Percentiles rank a stretch among this genome's conserved stretches.
phyloP scores from a whole-genome alignment of 345 rosid species.

The Cardamine chenopodiifolia region DNA sequence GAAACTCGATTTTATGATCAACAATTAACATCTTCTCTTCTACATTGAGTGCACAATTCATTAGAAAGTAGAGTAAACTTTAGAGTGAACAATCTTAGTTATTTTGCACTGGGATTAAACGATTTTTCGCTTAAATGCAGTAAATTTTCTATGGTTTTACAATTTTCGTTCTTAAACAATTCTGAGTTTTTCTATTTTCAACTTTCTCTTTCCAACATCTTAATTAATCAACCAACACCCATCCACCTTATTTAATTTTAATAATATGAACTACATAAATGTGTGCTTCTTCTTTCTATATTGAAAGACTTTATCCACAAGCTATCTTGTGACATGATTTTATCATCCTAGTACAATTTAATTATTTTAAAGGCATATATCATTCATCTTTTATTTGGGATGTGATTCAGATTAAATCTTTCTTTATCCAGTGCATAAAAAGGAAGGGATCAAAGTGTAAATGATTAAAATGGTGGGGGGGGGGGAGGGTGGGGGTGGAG shows the following conservation, averaged over 20 bases:
- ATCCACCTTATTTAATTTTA: slow-evolving; percentile 20
- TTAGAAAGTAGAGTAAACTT: too few relatives aligned
- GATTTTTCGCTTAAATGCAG: too few relatives aligned
- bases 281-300: neutral
- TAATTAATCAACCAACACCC: slow-evolving; percentile 27
- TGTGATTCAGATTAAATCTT: neutral
- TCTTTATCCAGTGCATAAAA: neutral
- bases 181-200: too few relatives aligned
- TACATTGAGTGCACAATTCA: too few relatives aligned
- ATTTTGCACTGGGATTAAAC: too few relatives aligned
- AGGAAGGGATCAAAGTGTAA: neutral
- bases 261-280: neutral
- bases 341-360: slow-evolving; percentile 15
- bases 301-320: slow-evolving; percentile 2
- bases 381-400: slow-evolving; percentile 16
- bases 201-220: too few relatives aligned
- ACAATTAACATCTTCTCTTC: too few relatives aligned
- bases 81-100: too few relatives aligned
- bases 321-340: slow-evolving; percentile 9
- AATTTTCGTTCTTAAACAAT: too few relatives aligned
- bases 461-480: neutral
- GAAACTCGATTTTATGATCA: too few relatives aligned
- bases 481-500: neutral
- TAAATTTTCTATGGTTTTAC: too few relatives aligned
- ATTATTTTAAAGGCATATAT: neutral